These are phyloP conservation scores for Kuraishia piskuri DNA, from an alignment of 805 yeast species.

Conservation along the genomic window DNA sequence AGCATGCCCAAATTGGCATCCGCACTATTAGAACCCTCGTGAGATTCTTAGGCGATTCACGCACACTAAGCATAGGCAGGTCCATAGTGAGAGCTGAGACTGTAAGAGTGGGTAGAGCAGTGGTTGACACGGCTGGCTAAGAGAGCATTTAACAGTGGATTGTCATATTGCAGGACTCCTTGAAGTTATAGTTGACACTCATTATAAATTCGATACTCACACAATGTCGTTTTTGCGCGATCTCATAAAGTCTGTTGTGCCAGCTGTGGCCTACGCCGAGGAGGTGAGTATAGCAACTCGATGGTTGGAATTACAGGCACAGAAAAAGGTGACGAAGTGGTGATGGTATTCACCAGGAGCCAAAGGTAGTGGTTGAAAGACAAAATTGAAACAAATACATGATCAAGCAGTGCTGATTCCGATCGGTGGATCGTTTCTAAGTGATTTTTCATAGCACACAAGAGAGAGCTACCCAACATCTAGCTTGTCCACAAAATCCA, in stretches of 20 bases:
- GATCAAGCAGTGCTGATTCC: too few relatives aligned
- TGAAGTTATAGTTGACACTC: background rate
- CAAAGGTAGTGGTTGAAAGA: too few relatives aligned
- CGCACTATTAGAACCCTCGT: background rate
- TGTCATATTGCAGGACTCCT: background rate
- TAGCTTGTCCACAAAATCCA: too few relatives aligned
- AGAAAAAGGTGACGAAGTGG: too few relatives aligned
- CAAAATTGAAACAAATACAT: too few relatives aligned
- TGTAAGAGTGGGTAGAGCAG: background rate
- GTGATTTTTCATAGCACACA: too few relatives aligned
- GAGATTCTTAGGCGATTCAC: background rate
- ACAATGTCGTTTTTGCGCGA: constrained; percentile 47
- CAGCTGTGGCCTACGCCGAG: constrained; percentile 80
- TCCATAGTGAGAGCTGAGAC: background rate
- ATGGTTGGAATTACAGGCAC: background rate
- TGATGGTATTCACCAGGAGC: too few relatives aligned
- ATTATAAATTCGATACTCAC: background rate
- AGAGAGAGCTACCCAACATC: too few relatives aligned
- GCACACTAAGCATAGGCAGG: background rate
- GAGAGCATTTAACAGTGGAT: too few relatives aligned
- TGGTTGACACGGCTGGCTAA: background rate
- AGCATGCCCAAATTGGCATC: background rate
- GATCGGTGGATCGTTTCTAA: too few relatives aligned
- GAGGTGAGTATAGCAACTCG: constrained; percentile 25
- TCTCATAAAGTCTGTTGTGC: constrained; percentile 70